These are phyloP conservation scores for Collybiopsis luxurians DNA, from an alignment of 768 basidiomycete species.

Conservation along the genomic window DNA sequence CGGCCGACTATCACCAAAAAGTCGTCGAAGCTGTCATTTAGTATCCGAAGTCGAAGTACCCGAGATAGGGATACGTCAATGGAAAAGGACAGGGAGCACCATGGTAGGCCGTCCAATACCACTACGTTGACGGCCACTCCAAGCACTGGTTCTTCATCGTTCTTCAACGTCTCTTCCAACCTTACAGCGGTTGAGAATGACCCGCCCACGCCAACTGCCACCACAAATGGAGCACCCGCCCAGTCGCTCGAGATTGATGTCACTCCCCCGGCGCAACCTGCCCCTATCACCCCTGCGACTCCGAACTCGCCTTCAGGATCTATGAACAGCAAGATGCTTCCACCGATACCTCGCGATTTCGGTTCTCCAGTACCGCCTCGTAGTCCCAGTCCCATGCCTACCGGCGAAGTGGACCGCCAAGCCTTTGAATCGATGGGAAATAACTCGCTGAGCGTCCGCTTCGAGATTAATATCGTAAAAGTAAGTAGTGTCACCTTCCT, in stretches of 20 bases:
- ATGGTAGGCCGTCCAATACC: constrained; percentile 40
- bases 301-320: constrained; percentile 32
- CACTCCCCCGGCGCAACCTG: constrained; percentile 14
- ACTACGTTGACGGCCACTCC: constrained; percentile 60
- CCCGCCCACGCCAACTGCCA: constrained; percentile 7
- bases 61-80: constrained; percentile 26
- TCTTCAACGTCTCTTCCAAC: constrained; percentile 76
- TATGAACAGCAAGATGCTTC: constrained; percentile 60
- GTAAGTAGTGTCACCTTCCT: constrained; percentile 40
- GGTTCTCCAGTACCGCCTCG: constrained; percentile 34
- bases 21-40: constrained; percentile 77
- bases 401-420: constrained; percentile 65
- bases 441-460: constrained; percentile 84
- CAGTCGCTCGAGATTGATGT: constrained; percentile 29
- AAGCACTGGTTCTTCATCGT: constrained; percentile 78
- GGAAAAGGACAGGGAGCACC: constrained; percentile 36
- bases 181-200: constrained; percentile 28
- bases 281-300: background rate
- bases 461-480: constrained; percentile 98
- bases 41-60: constrained; percentile 41
- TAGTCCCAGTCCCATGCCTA: constrained; percentile 54
- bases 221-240: constrained; percentile 25
- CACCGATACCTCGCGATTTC: constrained; percentile 79
- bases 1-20: constrained; percentile 66
- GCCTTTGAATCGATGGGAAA: constrained; percentile 72